Conservation (phyloP, 768 basidiomycete species). For the Lentinula edodes region DNA sequence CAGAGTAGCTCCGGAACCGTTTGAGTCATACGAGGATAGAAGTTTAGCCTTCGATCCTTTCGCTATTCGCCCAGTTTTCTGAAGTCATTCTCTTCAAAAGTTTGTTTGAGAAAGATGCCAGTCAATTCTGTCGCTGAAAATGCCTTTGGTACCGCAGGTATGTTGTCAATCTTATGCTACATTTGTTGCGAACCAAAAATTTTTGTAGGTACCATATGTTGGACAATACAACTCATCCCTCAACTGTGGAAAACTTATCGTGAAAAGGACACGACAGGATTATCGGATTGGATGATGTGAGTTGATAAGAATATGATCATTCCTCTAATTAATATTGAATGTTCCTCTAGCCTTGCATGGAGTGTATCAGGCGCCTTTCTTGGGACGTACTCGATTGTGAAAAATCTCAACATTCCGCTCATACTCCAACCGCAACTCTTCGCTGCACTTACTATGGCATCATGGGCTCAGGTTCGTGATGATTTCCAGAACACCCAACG, state of each 20-base stretch:
- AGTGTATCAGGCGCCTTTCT: slow-evolving; percentile 52
- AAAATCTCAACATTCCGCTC: slow-evolving; percentile 66
- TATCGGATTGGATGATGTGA: slow-evolving; percentile 66
- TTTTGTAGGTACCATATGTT: slow-evolving; percentile 52
- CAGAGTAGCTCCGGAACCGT: too few relatives aligned
- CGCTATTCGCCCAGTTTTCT: too few relatives aligned
- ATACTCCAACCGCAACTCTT: slow-evolving; percentile 67
- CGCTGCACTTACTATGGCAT: slow-evolving; percentile 18
- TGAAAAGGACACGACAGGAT: slow-evolving; percentile 60
- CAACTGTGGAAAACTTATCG: slow-evolving; percentile 73
- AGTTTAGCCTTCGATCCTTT: too few relatives aligned
- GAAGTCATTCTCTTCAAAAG: too few relatives aligned
- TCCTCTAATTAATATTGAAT: neutral
- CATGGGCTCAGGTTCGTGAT: slow-evolving; percentile 3
- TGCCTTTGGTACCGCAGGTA: slow-evolving; percentile 64
- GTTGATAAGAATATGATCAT: slow-evolving; percentile 9
- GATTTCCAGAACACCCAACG: neutral
- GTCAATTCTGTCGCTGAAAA: slow-evolving; percentile 56
- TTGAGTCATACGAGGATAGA: too few relatives aligned
- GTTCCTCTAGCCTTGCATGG: slow-evolving; percentile 48
- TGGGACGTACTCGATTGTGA: slow-evolving; percentile 63
- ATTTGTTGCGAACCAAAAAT: neutral
- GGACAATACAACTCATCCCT: slow-evolving; percentile 64
- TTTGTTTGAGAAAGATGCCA: slow-evolving; percentile 25
- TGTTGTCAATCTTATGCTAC: too few relatives aligned